Base-by-base conservation (phyloP, 2,329 filamentous ascomycete genomes). In the Paracamarosporium sp. region DNA sequence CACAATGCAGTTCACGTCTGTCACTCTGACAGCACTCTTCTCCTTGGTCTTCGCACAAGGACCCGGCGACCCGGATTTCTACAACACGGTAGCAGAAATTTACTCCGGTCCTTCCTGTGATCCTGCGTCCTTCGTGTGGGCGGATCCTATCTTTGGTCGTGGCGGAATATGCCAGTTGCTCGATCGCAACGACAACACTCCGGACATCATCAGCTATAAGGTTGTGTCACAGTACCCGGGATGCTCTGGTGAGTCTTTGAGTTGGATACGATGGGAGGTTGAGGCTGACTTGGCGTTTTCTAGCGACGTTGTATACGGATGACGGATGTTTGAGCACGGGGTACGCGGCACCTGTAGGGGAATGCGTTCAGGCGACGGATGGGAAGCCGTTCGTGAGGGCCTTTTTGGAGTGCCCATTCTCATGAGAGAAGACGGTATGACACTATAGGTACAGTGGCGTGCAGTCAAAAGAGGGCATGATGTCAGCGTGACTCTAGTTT, bases 21-120 rank as follows among this genome's bases (percentile, higher is more conserved):
- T 48, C 20, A 8, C 45, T n/a, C 2, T 48, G 4, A 9, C 45
- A 2, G 7, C 45, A 3, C 17, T 50, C 33, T n/a, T 56, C 25
- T 4, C 50, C 15, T 13, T 52, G 35, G 35, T 43, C 33, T 15
- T 43, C 33, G 60, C 60, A 5, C 60, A 62, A 36, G 41, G 48
- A 22, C 60, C 60, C 22, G 31, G 28, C 25, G 35, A 47, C 27
- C 60, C 60, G 5, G 60, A 38, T 46, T 62, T 59, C 57, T 62
- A 62, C 54, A 59, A 62, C 56, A 59, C 60, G 6, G 56, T 62
- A 28, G 60, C 60, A 22, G 57, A 62, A 33, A 60, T 62, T 25
- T 60, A 59, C 47, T 55, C 56, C 6, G 56, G 56, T 2, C 53
- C 53, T 17, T 28, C 44, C 30, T 62, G 56, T 46, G 15, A 38